Conservation (phyloP, 140 eudicot genomes). For the Anethum foeniculum region DNA sequence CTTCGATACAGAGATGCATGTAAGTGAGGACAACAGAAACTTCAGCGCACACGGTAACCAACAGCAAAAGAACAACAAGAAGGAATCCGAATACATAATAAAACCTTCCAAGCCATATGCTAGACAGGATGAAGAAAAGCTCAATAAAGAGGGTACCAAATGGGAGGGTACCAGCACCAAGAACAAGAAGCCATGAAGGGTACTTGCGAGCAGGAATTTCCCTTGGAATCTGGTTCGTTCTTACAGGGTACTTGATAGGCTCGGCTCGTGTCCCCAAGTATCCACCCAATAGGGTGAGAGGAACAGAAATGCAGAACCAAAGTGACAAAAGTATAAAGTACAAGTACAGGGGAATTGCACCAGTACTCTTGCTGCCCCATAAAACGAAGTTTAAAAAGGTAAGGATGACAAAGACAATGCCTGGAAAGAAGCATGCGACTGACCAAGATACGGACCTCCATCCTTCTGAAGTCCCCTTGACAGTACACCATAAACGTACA, state of each 20-base stretch:
- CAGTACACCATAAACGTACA: conserved; percentile 40
- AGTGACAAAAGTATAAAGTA: conserved; percentile 50
- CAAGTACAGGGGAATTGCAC: conserved; percentile 55
- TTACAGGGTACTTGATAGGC: conserved; percentile 49
- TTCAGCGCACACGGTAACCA: conserved; percentile 61
- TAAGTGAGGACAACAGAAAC: conserved; percentile 67
- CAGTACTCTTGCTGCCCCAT: conserved; percentile 65
- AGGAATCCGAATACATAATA: conserved; percentile 60
- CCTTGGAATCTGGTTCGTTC: conserved; percentile 63
- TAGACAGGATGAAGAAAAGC: conserved; percentile 61
- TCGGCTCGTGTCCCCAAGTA: conserved; percentile 49
- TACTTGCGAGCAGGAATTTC: conserved; percentile 62
- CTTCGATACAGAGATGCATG: conserved; percentile 75
- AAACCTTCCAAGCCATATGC: conserved; percentile 73
- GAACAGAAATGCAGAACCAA: conserved; percentile 70
- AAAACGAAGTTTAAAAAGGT: conserved; percentile 50
- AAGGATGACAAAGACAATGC: conserved; percentile 50
- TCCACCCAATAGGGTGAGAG: conserved; percentile 64
- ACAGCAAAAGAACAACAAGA: conserved; percentile 45
- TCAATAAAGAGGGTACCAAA: conserved; percentile 69
- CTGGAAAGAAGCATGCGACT: conserved; percentile 60
- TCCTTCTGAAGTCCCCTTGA: conserved; percentile 58
- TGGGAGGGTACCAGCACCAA: conserved; percentile 78
- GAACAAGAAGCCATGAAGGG: conserved; percentile 70
- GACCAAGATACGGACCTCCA: conserved; percentile 66